Conservation (phyloP, 2,329 filamentous ascomycete genomes). For the Arthroderma uncinatum region DNA sequence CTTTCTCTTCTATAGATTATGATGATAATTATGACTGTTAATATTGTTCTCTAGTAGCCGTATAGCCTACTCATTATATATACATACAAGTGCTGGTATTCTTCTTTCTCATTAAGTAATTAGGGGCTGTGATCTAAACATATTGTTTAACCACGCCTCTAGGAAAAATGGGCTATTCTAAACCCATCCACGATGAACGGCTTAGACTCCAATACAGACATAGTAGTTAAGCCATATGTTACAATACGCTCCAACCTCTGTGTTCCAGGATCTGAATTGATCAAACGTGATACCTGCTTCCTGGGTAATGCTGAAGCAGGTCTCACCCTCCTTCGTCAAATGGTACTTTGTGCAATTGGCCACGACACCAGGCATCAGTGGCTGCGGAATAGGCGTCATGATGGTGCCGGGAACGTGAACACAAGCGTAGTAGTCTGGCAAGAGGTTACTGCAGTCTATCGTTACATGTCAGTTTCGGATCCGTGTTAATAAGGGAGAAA, state of each 20-base stretch:
- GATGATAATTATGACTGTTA: not conserved
- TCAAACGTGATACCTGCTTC: not conserved
- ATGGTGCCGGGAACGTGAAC: conserved; percentile 1
- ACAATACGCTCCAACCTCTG: conserved; percentile 16
- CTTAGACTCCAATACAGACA: conserved; percentile 17
- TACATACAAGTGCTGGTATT: not conserved
- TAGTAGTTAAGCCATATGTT: conserved; percentile 17
- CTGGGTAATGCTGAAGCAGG: not conserved
- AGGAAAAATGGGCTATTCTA: too few relatives aligned
- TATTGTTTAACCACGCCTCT: too few relatives aligned
- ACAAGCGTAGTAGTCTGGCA: not conserved
- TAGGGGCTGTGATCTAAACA: not conserved
- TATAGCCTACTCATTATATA: not conserved
- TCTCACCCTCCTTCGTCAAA: not conserved
- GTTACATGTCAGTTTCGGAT: not conserved
- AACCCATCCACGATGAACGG: not conserved
- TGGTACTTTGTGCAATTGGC: conserved; percentile 3
- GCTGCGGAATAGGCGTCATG: too few relatives aligned
- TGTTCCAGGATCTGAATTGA: conserved; percentile 19
- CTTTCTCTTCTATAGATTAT: not conserved
- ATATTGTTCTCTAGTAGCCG: not conserved
- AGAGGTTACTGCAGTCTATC: not conserved
- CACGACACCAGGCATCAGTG: conserved; percentile 1
- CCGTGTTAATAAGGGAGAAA: not conserved
- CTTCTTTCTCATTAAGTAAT: not conserved